Evolutionary conservation across 2,329 filamentous ascomycete species (phyloP), one percentile per base, ranked within the genome.

Genomic region (Sphaceloma murrayae): DNA sequence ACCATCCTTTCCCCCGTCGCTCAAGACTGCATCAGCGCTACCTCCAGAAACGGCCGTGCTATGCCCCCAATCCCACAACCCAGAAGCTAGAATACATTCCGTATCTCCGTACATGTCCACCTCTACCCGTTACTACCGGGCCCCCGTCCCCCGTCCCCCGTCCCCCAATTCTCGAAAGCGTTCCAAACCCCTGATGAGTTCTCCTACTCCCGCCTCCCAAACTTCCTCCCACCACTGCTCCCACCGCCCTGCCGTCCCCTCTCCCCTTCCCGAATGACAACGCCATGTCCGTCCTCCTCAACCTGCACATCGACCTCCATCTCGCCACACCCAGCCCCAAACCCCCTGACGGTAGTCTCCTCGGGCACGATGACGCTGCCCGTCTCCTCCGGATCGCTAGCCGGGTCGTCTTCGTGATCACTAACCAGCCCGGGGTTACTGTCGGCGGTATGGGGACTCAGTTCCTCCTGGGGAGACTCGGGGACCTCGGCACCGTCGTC

Each of bases 371-470:
- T 50, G 8, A 51, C 46, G 6, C 49, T 49, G 9, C 52, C 53
- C 14, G 49, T 52, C 32, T 61, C 58, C 27, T 60, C 47, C 14
- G 44, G 22, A 31, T 52, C 51, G 11, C 49, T 51, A 43, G 57
- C 63, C 30, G 68, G 64, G 43, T 71, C 65, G 21, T 67, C 68
- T 46, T 70, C 68, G 53, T 69, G 66, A 49, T 72, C 68, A 51
- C 65, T 69, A 26, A 71, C 66, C 48, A 72, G 56, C 17, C 68
- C 68, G 11, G 68, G 68, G 42, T 67, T 68, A 52, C 65, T 68
- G 54, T 70, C 67, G 44, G 65, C 62, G 2, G 67, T 65, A 47
- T 69, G 60, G 22, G 68, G 68, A 49, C 64, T 68, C 48, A 69
- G 60, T 32, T 63, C 63, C 19, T 55, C 55, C 8, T 54, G 52